Evolutionary conservation across 805 yeast genomes (phyloP), one percentile per base, ranked within the genome.

Genomic region (Metschnikowia matae): DNA sequence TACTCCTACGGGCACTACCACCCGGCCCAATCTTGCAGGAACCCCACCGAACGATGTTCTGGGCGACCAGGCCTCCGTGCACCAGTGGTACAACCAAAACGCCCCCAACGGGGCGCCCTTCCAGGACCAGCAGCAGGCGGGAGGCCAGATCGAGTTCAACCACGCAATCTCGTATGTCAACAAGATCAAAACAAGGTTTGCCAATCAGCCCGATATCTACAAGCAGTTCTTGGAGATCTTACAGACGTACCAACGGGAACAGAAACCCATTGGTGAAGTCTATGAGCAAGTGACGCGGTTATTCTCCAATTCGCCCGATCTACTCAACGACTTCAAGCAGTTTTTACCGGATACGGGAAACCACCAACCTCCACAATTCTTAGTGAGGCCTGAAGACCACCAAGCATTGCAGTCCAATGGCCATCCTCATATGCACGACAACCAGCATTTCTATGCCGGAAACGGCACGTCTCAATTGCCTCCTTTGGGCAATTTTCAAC

Each of bases 131-230:
- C 58, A 54, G 34, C 63, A 51, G 23, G 60, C 50, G 18, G 74
- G 83, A 7, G 78, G 81, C 2, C 97, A 95, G 44, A 92, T 90
- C 15, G 98, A 94, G 70, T 92, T 94, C 74, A 91, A 92, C 66
- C 97, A 94, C 66, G 99, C 99, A 17, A 94, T 94, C 55, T 86
- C 85, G 59, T 94, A 94, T 62, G 99, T 94, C 53, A 94, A 94
- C 73, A 90, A 91, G 70, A 94, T 94, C 64, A 95, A 95, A 67
- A 91, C 90, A 49, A 80, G 98, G 54, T 94, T 90, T 67, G 87
- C 96, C 18, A 81, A 84, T 62, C 96, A 91, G 67, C 99, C 99
- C 0, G 97, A 92, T 62, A 89, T 91, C 51, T 94, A 94, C 74
- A 94, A 94, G 70, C 90, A 85, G 60, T 94, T 94, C 60, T 74